Evolutionary conservation across 352 stramenopile genomes (phyloP), one percentile per base, ranked within the genome.

Genomic region (Aphanomyces invadans): DNA sequence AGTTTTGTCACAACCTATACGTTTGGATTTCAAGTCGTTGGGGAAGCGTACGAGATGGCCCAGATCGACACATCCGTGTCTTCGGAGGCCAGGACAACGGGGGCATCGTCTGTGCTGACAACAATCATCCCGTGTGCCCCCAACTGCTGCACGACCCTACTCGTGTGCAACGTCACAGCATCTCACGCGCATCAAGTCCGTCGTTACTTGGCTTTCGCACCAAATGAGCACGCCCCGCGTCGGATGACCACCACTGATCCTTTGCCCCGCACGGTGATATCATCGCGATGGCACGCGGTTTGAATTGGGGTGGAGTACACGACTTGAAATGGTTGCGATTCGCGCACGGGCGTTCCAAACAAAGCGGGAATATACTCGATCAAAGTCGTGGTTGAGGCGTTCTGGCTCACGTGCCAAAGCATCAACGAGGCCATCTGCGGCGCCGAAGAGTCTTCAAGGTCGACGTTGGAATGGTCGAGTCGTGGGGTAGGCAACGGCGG

Each of bases 201-300:
- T 52, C 19, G 21, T 11, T 70, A 90, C 82, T 75, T 84, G 57
- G 84, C 72, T 54, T 90, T 90, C 19, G 65, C 62, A 3, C 73
- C 76, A 62, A 90, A 88, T 0, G 80, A 88, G 59, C 82, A 90
- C 25, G 72, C 76, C 7, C 82, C 82, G 10, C 76, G 76, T 68
- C 85, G 87, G n/a, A 88, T 80, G n/a, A 88, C 62, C 10, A 90
- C 71, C 19, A 89, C 79, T 0, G 82, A 74, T 25, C 77, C 79
- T 21, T 77, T 81, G 15, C 71, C 79, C 5, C 79, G 68, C 26
- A 91, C 79, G 9, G 71, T 75, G 29, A 91, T 75, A 0, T 80
- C 82, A 69, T 87, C 76, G 49, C 74, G 73, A 52, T 87, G 68
- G 39, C 82, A 91, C n/a, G 80, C 82, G 3, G 80, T 91, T 17